Evolutionary conservation across 345 rosid genomes (phyloP).

Genomic region (Clausena lansium): DNA sequence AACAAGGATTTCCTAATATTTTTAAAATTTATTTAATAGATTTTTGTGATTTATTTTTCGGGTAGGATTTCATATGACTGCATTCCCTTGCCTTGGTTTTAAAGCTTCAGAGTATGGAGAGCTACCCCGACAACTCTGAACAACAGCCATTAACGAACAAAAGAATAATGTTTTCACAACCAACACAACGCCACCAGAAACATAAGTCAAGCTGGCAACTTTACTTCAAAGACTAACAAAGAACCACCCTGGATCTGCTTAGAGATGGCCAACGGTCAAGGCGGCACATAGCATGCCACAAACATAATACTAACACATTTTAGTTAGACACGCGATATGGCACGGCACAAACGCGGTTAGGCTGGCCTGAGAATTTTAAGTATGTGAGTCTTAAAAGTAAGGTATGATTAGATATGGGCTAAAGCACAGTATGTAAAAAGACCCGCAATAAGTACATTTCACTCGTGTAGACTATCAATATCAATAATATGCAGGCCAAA

Average conservation of each 20-base stretch:
- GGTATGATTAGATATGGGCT: too few relatives aligned
- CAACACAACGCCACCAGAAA: neutral
- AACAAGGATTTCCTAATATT: neutral
- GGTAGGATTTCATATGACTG: constrained; percentile 4
- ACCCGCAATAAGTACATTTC: too few relatives aligned
- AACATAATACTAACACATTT: too few relatives aligned
- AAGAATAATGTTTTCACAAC: neutral
- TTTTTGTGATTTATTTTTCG: neutral
- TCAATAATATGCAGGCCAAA: too few relatives aligned
- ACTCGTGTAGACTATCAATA: too few relatives aligned
- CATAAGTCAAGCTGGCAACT: neutral
- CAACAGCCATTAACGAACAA: constrained; percentile 1
- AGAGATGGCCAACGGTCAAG: too few relatives aligned
- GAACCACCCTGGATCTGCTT: neutral
- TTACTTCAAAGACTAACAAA: neutral
- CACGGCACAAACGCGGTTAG: too few relatives aligned
- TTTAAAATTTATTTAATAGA: neutral
- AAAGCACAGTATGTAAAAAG: too few relatives aligned
- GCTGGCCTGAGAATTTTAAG: too few relatives aligned
- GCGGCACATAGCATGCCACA: too few relatives aligned
- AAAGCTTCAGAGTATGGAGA: constrained; percentile 13
- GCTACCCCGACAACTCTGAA: neutral
- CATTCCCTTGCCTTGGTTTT: constrained; percentile 10
- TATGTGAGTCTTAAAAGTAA: too few relatives aligned
- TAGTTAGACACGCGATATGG: too few relatives aligned